Conservation (phyloP, 257 asterid species). For the Jaltomata sinuosa region DNA sequence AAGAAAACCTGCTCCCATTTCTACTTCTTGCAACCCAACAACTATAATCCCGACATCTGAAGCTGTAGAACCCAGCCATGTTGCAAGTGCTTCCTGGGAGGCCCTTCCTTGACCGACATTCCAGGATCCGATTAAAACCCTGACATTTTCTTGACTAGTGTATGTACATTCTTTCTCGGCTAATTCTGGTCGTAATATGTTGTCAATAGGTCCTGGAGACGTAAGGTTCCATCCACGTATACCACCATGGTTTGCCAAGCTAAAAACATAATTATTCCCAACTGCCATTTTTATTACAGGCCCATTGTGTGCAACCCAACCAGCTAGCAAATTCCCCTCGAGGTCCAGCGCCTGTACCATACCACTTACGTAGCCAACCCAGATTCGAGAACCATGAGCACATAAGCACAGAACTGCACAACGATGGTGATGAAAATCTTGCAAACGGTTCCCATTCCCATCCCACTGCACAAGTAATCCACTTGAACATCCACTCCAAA, state of each 20-base stretch:
- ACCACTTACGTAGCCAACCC: constrained; percentile 91
- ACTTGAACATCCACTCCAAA: constrained; percentile 87
- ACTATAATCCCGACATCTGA: constrained; percentile 77
- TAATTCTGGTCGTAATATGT: constrained; percentile 46
- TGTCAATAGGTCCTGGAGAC: constrained; percentile 80
- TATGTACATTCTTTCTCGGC: constrained; percentile 45
- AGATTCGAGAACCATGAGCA: constrained; percentile 60
- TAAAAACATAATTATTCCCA: constrained; percentile 57
- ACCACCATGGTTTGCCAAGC: constrained; percentile 97
- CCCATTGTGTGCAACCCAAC: constrained; percentile 87
- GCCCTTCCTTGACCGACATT: constrained; percentile 98
- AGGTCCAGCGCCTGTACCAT: constrained; percentile 68
- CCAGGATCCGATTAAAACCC: constrained; percentile 85
- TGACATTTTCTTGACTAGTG: constrained; percentile 45
- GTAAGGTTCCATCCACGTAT: constrained; percentile 91
- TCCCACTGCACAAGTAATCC: constrained; percentile 93
- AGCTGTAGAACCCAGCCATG: constrained; percentile 77
- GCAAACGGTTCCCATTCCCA: constrained; percentile 78
- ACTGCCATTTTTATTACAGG: constrained; percentile 68
- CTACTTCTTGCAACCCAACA: constrained; percentile 95
- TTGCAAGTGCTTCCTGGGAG: constrained; percentile 73
- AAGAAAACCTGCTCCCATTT: constrained; percentile 99
- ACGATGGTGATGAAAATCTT: constrained; percentile 65
- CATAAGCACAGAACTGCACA: constrained; percentile 74
- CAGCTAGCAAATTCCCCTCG: constrained; percentile 60